These are phyloP conservation scores for Leccinum disarticulatum DNA, from an alignment of 768 basidiomycete species.

Conservation along the genomic window DNA sequence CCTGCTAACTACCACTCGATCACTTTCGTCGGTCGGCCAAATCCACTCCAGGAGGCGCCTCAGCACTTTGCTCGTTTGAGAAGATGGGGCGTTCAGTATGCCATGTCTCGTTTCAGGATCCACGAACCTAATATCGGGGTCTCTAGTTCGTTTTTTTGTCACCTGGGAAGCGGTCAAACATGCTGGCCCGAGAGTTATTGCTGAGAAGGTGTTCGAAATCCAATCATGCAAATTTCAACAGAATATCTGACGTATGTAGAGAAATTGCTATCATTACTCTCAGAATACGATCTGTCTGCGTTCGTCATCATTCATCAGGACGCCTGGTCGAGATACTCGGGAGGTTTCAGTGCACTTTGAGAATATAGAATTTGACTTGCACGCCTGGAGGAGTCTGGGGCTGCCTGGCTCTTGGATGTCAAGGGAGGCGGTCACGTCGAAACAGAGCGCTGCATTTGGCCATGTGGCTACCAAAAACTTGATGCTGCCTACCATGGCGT, in stretches of 20 bases:
- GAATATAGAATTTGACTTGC: constrained; percentile 79
- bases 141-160: constrained; percentile 81
- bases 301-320: constrained; percentile 90
- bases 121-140: not conserved
- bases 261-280: constrained; percentile 62
- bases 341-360: constrained; percentile 93
- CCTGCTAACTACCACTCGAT: no score
- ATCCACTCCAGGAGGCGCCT: no score
- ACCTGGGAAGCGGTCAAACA: constrained; percentile 99
- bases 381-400: constrained; percentile 71
- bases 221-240: constrained; percentile 32
- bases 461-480: constrained; percentile 91
- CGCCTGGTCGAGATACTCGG: constrained; percentile 93
- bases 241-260: constrained; percentile 83
- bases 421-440: constrained; percentile 73
- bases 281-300: constrained; percentile 68
- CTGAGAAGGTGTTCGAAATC: not conserved
- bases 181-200: constrained; percentile 72
- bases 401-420: constrained; percentile 85
- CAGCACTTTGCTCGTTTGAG: no score
- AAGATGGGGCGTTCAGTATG: no score
- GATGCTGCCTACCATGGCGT: constrained; percentile 92
- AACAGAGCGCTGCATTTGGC: constrained; percentile 85
- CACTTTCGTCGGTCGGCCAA: no score
- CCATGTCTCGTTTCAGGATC: not conserved